Evolutionary conservation across 75 land plant species (phyloP), one percentile per base, ranked within the genome.

Genomic region (Cupressus sempervirens): DNA sequence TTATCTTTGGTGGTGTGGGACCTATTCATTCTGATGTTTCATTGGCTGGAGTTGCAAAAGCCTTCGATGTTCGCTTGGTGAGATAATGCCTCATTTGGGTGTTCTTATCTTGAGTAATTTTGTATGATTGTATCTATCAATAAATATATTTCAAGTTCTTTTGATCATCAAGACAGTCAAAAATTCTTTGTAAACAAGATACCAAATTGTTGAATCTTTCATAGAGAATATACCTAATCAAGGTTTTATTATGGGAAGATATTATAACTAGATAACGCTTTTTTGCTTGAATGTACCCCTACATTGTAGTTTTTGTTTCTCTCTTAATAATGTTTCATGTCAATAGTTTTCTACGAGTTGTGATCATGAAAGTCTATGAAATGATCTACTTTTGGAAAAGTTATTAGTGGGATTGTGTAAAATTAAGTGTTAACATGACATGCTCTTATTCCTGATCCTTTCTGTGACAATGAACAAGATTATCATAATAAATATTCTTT

Each of bases 1-100:
- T 97, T 82, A 62, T 97, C 29, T 90, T 88, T 93, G 99, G 99
- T 80, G 99, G 94, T 36, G 89, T 97, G 76, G 99, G 99, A 20
- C 92, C 99, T 76, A 81, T 97, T 85, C 93, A 91, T 88, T 95
- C 91, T 45, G 99, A 97, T 92, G 93, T 94, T 70, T 90, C 99
- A 13, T 38, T 93, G 52, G 93, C 94, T 13, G 99, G 99, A 84
- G 93, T 97, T 56, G 96, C 97, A 38, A 97, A 97, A 90, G 94
- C 97, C 15, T 95, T 97, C 93, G 99, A 94, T 32, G 99, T 95
- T 85, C 99, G 97, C 40, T 85, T 95, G 99, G 99, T 97, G 56
- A 73, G 92, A 85, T 30, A 3, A 41, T 18, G 45, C 29, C 10
- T 36, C 20, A 50, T 23, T 36, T 46, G 38, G 38, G 20, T 36